phyloP scores from a whole-genome alignment of 352 stramenopile species.

The Hyaloperonospora arabidopsidis region DNA sequence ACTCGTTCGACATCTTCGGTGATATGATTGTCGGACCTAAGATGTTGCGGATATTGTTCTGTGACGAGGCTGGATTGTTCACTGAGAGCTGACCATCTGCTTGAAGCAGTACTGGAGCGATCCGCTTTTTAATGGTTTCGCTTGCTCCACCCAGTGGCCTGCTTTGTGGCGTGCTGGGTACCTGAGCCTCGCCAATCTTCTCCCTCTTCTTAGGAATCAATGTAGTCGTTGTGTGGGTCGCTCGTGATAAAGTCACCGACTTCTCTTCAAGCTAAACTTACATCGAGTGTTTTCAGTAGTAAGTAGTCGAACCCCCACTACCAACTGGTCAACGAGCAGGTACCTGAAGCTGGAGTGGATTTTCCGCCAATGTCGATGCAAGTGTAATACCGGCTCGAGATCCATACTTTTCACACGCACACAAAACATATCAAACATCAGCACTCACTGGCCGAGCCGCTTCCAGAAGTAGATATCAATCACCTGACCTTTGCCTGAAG shows the following conservation, averaged over 20 bases:
- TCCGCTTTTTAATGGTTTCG: slow-evolving; percentile 63
- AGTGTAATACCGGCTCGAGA: slow-evolving; percentile 72
- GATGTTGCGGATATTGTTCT: slow-evolving; percentile 80
- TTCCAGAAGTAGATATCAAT: neutral
- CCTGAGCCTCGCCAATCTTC: slow-evolving; percentile 26
- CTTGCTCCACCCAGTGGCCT: slow-evolving; percentile 24
- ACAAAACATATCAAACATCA: slow-evolving; percentile 3
- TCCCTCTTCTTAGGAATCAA: slow-evolving; percentile 73
- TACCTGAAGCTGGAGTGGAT: slow-evolving; percentile 73
- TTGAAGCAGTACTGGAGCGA: slow-evolving; percentile 45
- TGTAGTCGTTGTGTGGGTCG: slow-evolving; percentile 31
- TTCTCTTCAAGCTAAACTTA: slow-evolving; percentile 61
- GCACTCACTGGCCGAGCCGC: neutral
- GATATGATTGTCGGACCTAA: slow-evolving; percentile 48
- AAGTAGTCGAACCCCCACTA: neutral
- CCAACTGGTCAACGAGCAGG: neutral
- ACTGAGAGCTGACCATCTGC: slow-evolving; percentile 7
- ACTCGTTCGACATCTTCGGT: slow-evolving; percentile 38
- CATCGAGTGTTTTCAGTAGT: neutral
- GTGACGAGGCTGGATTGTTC: slow-evolving; percentile 48
- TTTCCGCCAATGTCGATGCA: slow-evolving; percentile 70
- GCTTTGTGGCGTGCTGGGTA: slow-evolving; percentile 9
- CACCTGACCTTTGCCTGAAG: slow-evolving; percentile 62
- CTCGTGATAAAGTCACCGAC: slow-evolving; percentile 20
- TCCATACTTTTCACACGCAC: slow-evolving; percentile 48